These are phyloP conservation scores for Penicillium sp. DNA, from an alignment of 2,329 filamentous ascomycete genomes.

Conservation along the genomic window DNA sequence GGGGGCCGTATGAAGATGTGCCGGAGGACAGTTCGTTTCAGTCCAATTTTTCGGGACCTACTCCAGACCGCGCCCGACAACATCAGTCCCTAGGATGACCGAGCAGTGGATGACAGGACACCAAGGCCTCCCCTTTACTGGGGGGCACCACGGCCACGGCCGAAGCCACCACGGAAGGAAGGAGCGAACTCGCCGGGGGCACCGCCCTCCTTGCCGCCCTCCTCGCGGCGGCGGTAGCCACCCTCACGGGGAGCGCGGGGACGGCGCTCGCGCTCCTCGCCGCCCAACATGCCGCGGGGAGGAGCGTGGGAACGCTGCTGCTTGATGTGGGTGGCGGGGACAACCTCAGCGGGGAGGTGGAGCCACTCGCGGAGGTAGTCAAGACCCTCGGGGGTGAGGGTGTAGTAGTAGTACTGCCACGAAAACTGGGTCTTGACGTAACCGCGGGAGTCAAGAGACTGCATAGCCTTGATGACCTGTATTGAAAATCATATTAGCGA, in stretches of 20 bases:
- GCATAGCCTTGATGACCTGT: slow-evolving; percentile 90
- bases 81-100: slow-evolving; percentile 34
- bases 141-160: slow-evolving; percentile 77
- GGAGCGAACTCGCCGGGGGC: slow-evolving; percentile 88
- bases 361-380: slow-evolving; percentile 99
- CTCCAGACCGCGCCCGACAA: slow-evolving; percentile 25
- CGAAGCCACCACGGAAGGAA: slow-evolving; percentile 86
- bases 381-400: slow-evolving; percentile 96
- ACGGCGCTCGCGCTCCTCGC: slow-evolving; percentile 75
- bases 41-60: slow-evolving; percentile 20
- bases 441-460: slow-evolving; percentile 96
- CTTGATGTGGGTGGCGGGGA: slow-evolving; percentile 99
- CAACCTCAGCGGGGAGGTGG: slow-evolving; percentile 98
- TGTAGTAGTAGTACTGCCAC: slow-evolving; percentile 99
- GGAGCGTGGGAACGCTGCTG: slow-evolving; percentile 98
- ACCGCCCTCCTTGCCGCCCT: slow-evolving; percentile 78
- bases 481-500: slow-evolving; percentile 9
- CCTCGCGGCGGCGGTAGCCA: slow-evolving; percentile 87
- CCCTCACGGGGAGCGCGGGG: slow-evolving; percentile 76
- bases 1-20: slow-evolving; percentile 18
- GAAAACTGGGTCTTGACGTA: slow-evolving; percentile 99
- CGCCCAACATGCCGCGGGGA: slow-evolving; percentile 96
- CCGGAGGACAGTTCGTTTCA: slow-evolving; percentile 26
- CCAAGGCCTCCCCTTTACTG: slow-evolving; percentile 44
- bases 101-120: slow-evolving; percentile 27